Evolutionary conservation across 345 rosid species (phyloP), one percentile per base, ranked within the genome.

Genomic region (Lepidium africanum): DNA sequence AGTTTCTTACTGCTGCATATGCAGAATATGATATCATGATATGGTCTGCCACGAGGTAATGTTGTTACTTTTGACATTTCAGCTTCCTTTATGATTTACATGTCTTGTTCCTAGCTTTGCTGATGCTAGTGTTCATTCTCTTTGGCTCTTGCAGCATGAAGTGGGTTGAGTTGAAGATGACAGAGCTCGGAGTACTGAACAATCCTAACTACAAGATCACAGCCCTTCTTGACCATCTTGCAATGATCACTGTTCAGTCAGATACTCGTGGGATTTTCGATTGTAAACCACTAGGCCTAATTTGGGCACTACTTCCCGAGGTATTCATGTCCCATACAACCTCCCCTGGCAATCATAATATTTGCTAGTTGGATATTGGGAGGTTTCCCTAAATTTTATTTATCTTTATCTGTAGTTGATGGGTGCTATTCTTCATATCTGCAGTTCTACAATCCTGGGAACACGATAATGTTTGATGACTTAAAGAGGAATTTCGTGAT

Each of bases 101-200:
- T 30, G n/a, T 15, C 43, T 3, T 6, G 36, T 55, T 35, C n/a
- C 2, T 33, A 55, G 42, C 15, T 32, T 32, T 52, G 36, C 59
- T 49, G 59, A 39, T 65, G 48, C 27, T 51, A 14, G 17, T 39
- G 17, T 65, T 37, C 33, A 23, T 51, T 36, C 30, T 38, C 48
- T 19, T 66, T 52, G 48, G 17, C 46, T 69, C 48, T 39, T 79
- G 72, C 82, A 89, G 99, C 85, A 91, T 91, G 99, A 91, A 84
- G 79, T 87, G 97, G 99, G 92, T 94, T 76, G 99, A 89, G 78
- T 65, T 94, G 82, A 94, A 94, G 86, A 94, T 94, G 99, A 91
- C 74, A 76, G 92, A 94, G 71, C 91, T 94, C n/a, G 96, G 99
- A 46, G 97, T 91, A 15, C 83, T 94, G 17, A 77, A 67, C 78